Base-by-base conservation (phyloP, 176 grass and related monocot species). In the Zizania latifolia region DNA sequence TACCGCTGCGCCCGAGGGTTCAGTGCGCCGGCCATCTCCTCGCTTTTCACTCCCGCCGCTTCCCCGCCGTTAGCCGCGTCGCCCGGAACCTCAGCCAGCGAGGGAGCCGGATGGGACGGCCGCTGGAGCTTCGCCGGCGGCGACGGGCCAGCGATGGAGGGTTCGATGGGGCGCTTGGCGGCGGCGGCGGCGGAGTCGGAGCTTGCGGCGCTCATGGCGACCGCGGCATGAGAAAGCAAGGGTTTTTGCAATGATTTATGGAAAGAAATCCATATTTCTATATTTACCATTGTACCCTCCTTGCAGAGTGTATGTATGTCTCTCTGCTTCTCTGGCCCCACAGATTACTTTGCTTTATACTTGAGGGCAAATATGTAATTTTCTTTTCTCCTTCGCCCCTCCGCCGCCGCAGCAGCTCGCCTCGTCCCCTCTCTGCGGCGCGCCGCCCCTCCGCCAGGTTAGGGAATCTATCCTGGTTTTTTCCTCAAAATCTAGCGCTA, bases 1-100 rank as follows among this genome's bases (percentile, higher is more conserved):
- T 98, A 98, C 72, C 95, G 60, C 91, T 98, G 91, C 71, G 70
- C 62, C 68, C 58, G 78, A 64, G 86, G 82, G 89, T 90, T 86
- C 60, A 61, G 62, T 2, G 28, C 68, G 14, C 32, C 68, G 26
- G 59, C 32, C 85, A 87, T 87, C 74, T 12, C 53, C 54, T 43
- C 62, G 61, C 68, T 40, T 39, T 61, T 75, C 60, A 9, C 68
- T 8, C 11, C 75, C 1, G 14, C 16, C 40, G 8, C 58, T n/a
- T 53, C 68, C 26, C 58, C 26, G 48, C 24, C 51, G 38, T 38
- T 53, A 6, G 77, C 9, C 23, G 56, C 65, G 31, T 54, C 27
- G 24, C 40, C 71, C 24, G 13, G 2, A 17, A 48, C 17, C 70
- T 27, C 73, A 32, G 37, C 59, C 58, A 48, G 58, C 32, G 80